These are phyloP conservation scores for Omphalea diandra DNA, from an alignment of 441 rosid species.

Conservation along the genomic window DNA sequence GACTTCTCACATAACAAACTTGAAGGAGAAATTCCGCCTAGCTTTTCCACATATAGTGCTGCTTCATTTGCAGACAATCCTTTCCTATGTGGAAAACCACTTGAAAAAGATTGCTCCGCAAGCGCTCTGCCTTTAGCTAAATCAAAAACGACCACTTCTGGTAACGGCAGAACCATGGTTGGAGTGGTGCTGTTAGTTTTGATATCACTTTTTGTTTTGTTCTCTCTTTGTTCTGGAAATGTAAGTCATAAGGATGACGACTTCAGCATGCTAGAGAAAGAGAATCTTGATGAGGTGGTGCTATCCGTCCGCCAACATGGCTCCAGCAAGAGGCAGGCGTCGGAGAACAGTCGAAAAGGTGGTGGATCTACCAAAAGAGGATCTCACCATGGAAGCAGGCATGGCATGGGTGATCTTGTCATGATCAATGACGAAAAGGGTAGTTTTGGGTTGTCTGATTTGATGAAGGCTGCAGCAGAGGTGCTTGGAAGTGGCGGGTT, in stretches of 20 bases:
- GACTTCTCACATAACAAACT: slow-evolving; percentile 63
- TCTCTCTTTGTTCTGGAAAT: slow-evolving; percentile 20
- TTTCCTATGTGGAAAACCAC: slow-evolving; percentile 56
- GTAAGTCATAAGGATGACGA: slow-evolving; percentile 33
- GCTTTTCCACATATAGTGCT: slow-evolving; percentile 34
- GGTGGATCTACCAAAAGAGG: slow-evolving; percentile 21
- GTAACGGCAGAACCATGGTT: slow-evolving; percentile 21
- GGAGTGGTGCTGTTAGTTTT: slow-evolving; percentile 22
- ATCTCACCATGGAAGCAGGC: slow-evolving; percentile 20
- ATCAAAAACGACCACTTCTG: not conserved
- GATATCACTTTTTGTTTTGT: slow-evolving; percentile 29
- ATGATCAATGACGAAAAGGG: slow-evolving; percentile 73
- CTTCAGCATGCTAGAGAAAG: slow-evolving; percentile 47
- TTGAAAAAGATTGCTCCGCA: slow-evolving; percentile 36
- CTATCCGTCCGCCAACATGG: slow-evolving; percentile 6
- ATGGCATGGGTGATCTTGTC: slow-evolving; percentile 49
- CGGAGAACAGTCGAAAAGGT: slow-evolving; percentile 32
- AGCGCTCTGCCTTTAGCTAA: not conserved
- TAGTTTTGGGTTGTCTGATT: slow-evolving; percentile 70
- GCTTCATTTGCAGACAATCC: slow-evolving; percentile 44
- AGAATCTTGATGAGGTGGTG: slow-evolving; percentile 29
- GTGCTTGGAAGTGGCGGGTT: slow-evolving; percentile 81
- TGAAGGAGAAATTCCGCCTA: slow-evolving; percentile 61
- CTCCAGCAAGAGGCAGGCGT: slow-evolving; percentile 15
- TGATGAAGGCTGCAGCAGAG: slow-evolving; percentile 95